Conservation (phyloP, 345 rosid genomes). For the Sisymbrium altissimum region DNA sequence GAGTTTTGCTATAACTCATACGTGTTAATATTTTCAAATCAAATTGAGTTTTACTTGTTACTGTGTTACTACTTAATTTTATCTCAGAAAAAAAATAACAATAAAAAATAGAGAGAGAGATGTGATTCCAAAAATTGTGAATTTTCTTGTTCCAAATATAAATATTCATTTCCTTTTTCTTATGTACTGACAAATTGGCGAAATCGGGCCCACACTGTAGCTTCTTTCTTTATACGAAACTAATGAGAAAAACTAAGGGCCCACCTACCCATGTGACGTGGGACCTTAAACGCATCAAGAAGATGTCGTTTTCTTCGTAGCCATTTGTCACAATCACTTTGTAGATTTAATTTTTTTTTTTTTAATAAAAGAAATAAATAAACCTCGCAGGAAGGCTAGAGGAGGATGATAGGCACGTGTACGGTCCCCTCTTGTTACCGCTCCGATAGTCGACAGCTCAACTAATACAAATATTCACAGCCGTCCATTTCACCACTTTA, state of each 20-base stretch:
- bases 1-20: neutral
- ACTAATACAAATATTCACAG: slow-evolving; percentile 4
- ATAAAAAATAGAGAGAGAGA: neutral
- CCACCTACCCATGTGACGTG: slow-evolving; percentile 40
- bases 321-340: slow-evolving; percentile 37
- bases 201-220: slow-evolving; percentile 23
- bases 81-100: too few relatives aligned
- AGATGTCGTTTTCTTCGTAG: slow-evolving; percentile 35
- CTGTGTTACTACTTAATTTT: too few relatives aligned
- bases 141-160: neutral
- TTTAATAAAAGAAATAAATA: neutral
- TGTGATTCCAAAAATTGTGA: slow-evolving; percentile 8
- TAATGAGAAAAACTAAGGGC: slow-evolving; percentile 18
- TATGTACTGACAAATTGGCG: slow-evolving; percentile 11
- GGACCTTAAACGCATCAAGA: slow-evolving; percentile 40
- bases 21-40: neutral
- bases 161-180: neutral
- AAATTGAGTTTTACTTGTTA: neutral
- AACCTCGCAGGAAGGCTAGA: slow-evolving; percentile 15
- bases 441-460: slow-evolving; percentile 29
- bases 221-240: slow-evolving; percentile 35
- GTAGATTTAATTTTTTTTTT: neutral
- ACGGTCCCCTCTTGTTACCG: slow-evolving; percentile 14
- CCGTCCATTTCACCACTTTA: slow-evolving; percentile 29
- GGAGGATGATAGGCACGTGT: slow-evolving; percentile 29